These are phyloP conservation scores for Phaseolus lunatus DNA, from an alignment of 306 rosid genomes.

Conservation along the genomic window DNA sequence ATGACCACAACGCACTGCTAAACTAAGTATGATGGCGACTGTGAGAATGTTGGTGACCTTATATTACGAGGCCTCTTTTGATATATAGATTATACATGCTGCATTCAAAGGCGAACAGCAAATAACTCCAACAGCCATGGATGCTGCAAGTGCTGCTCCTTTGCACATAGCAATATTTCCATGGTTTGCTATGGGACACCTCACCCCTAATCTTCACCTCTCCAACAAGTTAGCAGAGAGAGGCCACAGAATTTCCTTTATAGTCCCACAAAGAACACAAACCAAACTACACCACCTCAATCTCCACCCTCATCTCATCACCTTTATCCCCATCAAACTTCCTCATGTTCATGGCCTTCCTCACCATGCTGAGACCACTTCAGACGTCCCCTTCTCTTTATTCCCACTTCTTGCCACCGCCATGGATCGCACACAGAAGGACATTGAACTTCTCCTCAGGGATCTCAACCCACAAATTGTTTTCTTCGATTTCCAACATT, in stretches of 20 bases:
- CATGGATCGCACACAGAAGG: constrained; percentile 41
- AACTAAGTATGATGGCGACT: too few species aligned
- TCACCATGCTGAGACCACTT: not conserved
- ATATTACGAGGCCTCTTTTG: too few species aligned
- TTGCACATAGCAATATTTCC: constrained; percentile 47
- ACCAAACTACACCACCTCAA: constrained; percentile 26
- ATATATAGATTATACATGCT: too few species aligned
- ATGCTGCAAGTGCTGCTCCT: too few species aligned
- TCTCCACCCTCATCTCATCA: constrained; percentile 36
- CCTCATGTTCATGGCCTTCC: not conserved
- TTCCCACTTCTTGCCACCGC: constrained; percentile 25
- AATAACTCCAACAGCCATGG: too few species aligned
- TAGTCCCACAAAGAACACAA: constrained; percentile 35
- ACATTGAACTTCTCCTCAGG: constrained; percentile 28
- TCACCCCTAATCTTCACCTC: constrained; percentile 35
- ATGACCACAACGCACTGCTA: too few species aligned
- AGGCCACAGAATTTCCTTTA: constrained; percentile 44
- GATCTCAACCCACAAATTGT: constrained; percentile 39
- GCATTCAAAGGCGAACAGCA: too few species aligned
- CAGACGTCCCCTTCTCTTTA: not conserved
- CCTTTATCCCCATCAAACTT: not conserved
- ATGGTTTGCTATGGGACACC: constrained; percentile 52
- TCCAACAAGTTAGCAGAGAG: constrained; percentile 43
- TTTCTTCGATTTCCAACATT: constrained; percentile 40
- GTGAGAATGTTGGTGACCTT: too few species aligned